These are phyloP conservation scores for Phialophora expanda DNA, from an alignment of 2,329 filamentous ascomycete species.

Conservation along the genomic window DNA sequence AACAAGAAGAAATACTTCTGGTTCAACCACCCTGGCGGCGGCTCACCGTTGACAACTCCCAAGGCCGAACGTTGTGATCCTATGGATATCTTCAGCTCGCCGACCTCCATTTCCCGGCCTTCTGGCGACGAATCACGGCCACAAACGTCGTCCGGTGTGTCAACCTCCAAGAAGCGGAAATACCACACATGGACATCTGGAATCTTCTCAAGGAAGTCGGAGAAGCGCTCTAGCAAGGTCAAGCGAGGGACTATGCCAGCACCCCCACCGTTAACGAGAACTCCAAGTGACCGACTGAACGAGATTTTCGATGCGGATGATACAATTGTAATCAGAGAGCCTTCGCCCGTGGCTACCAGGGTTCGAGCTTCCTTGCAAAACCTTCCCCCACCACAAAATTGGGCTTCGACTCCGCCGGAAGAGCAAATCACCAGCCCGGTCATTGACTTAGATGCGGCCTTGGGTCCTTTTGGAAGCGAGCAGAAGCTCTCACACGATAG, in stretches of 20 bases:
- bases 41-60: conserved; percentile 43
- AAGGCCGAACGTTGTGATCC: conserved; percentile 39
- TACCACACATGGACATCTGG: conserved; percentile 68
- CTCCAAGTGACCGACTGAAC: conserved; percentile 47
- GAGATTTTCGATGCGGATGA: conserved; percentile 58
- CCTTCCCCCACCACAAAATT: conserved; percentile 4
- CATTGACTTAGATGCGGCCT: conserved; percentile 91
- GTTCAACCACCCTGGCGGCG: conserved; percentile 42
- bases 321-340: conserved; percentile 54
- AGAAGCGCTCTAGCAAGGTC: conserved; percentile 52
- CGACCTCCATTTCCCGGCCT: conserved; percentile 6
- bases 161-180: conserved; percentile 68
- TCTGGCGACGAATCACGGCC: conserved; percentile 36
- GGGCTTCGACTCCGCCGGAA: conserved; percentile 43
- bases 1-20: conserved; percentile 42
- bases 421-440: conserved; percentile 76
- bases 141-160: conserved; percentile 44
- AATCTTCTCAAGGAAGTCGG: conserved; percentile 57
- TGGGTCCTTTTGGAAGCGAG: conserved; percentile 85
- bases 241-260: conserved; percentile 49
- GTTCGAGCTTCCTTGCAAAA: conserved; percentile 23
- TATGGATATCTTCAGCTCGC: conserved; percentile 26
- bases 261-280: conserved; percentile 52
- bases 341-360: conserved; percentile 38
- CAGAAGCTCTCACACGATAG: conserved; percentile 46